Conservation (phyloP, 192 early-diverging fungal species). For the Rhizophagus prolifer region DNA sequence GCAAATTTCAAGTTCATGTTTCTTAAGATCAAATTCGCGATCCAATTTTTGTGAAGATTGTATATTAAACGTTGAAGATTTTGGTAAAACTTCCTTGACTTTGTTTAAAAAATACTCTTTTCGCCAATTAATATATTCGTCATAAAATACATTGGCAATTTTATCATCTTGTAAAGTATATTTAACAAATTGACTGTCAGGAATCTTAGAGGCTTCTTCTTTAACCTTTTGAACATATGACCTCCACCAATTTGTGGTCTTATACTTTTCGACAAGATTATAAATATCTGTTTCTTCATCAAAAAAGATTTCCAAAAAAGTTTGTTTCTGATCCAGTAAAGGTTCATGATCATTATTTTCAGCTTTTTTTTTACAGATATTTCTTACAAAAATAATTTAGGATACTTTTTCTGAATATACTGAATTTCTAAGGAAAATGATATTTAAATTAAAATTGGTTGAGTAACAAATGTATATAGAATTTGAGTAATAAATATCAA, state of each 20-base stretch:
- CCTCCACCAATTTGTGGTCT: neutral
- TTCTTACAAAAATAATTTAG: neutral
- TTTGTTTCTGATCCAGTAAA: neutral
- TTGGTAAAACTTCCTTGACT: neutral
- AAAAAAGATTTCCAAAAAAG: neutral
- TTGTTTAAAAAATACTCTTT: neutral
- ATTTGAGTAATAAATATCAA: no score
- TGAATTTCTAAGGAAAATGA: neutral
- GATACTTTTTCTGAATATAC: neutral
- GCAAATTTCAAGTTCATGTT: neutral
- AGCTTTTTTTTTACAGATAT: neutral
- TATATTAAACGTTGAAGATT: neutral
- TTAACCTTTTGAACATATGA: neutral
- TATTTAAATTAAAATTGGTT: neutral
- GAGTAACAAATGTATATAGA: neutral
- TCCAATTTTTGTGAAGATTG: neutral
- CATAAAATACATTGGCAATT: neutral
- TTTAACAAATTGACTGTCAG: neutral
- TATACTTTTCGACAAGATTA: neutral
- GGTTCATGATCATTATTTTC: neutral
- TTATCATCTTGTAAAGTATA: neutral
- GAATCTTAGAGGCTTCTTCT: neutral
- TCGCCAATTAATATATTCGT: slow-evolving; percentile 9
- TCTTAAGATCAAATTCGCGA: neutral
- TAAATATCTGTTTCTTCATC: neutral